Base-by-base conservation (phyloP, 2,329 filamentous ascomycete genomes). In the Tolypocladium tundrense region DNA sequence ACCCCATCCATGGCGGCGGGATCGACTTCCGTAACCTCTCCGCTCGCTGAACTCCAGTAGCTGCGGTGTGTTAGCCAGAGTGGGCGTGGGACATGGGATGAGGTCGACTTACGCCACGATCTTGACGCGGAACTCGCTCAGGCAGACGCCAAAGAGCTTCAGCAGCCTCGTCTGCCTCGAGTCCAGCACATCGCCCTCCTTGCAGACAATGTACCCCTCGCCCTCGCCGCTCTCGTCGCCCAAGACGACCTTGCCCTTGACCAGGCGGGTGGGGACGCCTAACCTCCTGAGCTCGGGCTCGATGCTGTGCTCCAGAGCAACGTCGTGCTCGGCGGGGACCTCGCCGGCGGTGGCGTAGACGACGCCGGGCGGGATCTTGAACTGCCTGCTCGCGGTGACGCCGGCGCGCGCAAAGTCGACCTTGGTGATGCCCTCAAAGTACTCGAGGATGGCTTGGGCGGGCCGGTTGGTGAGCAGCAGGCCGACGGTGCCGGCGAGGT, bases 401-500 rank as follows among this genome's bases (percentile, higher is more conserved):
- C 94, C 94, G 59, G 93, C 91, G 70, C 94, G 88, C 62, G 94
- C 94, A 70, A 91, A 99, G 78, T 97, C 94, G 67, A 88, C 85
- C 65, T 90, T 87, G 19, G 82, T 75, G 69, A 91, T 88, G 61
- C 76, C 76, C 60, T 79, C 76, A 72, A 99, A 92, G 79, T 91
- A 92, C 55, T 83, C 74, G 60, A 83, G 76, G 61, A 97, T 81
- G 56, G 85, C 79, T 48, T 78, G 71, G 33, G 87, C 85, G 39
- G 82, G 75, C 66, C 91, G 88, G 76, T 90, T 88, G 62, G 91
- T 96, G 79, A 96, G 93, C 65, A 99, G 81, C 43, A 99, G 83
- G 58, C 94, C 94, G 60, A 97, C 90, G 67, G 88, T 88, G 68
- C 94, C 94, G 65, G 80, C 75, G 55, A 97, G 80, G 78, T 90